Base-by-base conservation (phyloP, 306 rosid genomes). In the Arachis stenosperma region DNA sequence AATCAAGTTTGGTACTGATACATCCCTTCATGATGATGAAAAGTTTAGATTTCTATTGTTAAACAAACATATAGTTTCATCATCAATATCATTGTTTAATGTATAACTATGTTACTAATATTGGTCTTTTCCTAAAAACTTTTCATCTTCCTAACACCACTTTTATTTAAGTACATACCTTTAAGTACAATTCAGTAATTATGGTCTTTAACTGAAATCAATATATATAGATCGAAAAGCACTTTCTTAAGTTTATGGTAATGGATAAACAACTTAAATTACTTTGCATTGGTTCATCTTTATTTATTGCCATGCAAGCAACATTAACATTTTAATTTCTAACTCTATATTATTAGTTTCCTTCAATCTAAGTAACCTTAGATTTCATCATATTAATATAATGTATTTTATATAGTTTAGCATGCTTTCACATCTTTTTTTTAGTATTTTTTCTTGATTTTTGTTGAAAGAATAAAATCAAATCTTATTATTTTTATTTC, bases 271-370 rank as follows among this genome's bases (percentile, higher is more conserved):
- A 75, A 83, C 78, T 70, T 52, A 56, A 77, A 65, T 78, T 27
- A 63, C 70, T 51, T 76, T 54, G 60, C 22, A 47, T 56, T 57
- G 74, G 13, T 75, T 61, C 60, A 33, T 63, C 37, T 79, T 69
- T 67, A 75, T 76, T n/a, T n/a, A 75, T 76, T 76, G 43, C 56
- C 79, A 79, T 83, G 74, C 79, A 83, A 46, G 87, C 84, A 62
- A 75, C 61, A 41, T 41, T 29, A 1, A 37, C 70, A 50, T 11
- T 9, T 70, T 43, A 13, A 12, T 76, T 67, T 73, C 82, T 68
- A 42, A 62, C 58, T 39, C 53, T 51, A 15, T 69, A 80, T 84
- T 69, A 76, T 80, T 63, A 65, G 57, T 72, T 72, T 54, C 81
- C 71, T 67, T 63, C 40, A 8, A 30, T 84, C 65, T 69, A 84